Evolutionary conservation across 2,329 filamentous ascomycete genomes (phyloP).

Genomic region (Cadophora sp.): DNA sequence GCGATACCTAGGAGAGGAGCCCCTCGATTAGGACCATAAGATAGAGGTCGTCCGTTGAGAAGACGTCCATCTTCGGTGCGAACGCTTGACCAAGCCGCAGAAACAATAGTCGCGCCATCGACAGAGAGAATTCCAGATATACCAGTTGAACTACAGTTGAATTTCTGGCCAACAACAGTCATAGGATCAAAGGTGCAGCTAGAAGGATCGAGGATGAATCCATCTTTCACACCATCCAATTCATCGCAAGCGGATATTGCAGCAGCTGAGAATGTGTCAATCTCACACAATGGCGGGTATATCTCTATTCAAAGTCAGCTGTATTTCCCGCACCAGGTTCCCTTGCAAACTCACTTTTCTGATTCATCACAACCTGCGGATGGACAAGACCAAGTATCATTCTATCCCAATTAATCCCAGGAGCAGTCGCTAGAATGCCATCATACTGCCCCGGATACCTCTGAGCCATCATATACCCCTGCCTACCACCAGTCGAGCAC

Average conservation of each 20-base stretch:
- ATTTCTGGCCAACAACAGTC: background rate
- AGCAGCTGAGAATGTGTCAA: background rate
- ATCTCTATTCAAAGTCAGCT: background rate
- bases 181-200: slow-evolving; percentile 3
- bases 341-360: background rate
- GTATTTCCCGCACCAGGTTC: background rate
- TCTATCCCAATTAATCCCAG: slow-evolving; percentile 46
- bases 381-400: slow-evolving; percentile 22
- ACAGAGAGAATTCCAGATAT: background rate
- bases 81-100: background rate
- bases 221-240: slow-evolving; percentile 4
- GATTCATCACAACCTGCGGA: slow-evolving; percentile 32
- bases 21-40: background rate
- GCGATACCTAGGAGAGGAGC: background rate
- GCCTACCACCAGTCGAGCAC: slow-evolving; percentile 49
- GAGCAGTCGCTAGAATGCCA: slow-evolving; percentile 49
- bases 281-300: slow-evolving; percentile 2
- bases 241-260: slow-evolving; percentile 12
- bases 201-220: background rate
- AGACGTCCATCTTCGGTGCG: background rate
- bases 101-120: background rate
- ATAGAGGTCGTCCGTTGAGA: background rate
- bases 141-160: slow-evolving; percentile 7
- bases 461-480: slow-evolving; percentile 49
- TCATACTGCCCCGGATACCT: slow-evolving; percentile 48